Evolutionary conservation across 2,329 filamentous ascomycete species (phyloP).

Genomic region (Fusarium caatingaense): DNA sequence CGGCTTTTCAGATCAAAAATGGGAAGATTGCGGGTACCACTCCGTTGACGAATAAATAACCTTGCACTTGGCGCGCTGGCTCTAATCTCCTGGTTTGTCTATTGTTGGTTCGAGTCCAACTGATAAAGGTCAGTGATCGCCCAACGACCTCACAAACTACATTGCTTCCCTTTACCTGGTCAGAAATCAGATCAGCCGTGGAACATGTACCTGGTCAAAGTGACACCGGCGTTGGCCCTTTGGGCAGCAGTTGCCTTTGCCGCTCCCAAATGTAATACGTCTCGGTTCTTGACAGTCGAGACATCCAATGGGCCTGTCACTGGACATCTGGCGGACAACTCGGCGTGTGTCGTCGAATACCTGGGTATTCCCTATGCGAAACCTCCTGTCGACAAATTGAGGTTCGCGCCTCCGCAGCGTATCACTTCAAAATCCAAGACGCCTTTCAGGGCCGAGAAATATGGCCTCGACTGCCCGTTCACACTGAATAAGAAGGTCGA

Average conservation of each 20-base stretch:
- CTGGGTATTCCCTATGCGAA: slow-evolving; percentile 56
- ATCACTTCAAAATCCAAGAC: slow-evolving; percentile 32
- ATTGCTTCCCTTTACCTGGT: too few species aligned
- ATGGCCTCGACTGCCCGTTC: slow-evolving; percentile 39
- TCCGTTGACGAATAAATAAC: too few species aligned
- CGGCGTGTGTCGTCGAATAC: slow-evolving; percentile 51
- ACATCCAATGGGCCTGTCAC: slow-evolving; percentile 51
- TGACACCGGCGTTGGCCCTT: not conserved
- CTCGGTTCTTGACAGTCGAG: slow-evolving; percentile 42
- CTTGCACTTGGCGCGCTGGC: too few species aligned
- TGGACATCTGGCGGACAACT: slow-evolving; percentile 49
- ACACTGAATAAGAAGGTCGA: slow-evolving; percentile 30
- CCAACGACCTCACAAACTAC: too few species aligned
- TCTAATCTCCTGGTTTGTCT: too few species aligned
- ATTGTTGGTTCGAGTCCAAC: too few species aligned
- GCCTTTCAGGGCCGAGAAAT: slow-evolving; percentile 20
- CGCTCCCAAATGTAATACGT: slow-evolving; percentile 22
- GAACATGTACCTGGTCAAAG: too few species aligned
- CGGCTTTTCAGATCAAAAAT: not conserved
- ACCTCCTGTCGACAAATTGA: slow-evolving; percentile 51
- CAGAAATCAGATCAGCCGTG: too few species aligned
- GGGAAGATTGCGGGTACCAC: not conserved
- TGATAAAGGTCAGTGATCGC: too few species aligned
- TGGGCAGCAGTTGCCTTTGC: slow-evolving; percentile 29
- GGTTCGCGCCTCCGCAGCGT: slow-evolving; percentile 52